These are phyloP conservation scores for Clarireedia paspali DNA, from an alignment of 2,329 filamentous ascomycete genomes.

Conservation along the genomic window DNA sequence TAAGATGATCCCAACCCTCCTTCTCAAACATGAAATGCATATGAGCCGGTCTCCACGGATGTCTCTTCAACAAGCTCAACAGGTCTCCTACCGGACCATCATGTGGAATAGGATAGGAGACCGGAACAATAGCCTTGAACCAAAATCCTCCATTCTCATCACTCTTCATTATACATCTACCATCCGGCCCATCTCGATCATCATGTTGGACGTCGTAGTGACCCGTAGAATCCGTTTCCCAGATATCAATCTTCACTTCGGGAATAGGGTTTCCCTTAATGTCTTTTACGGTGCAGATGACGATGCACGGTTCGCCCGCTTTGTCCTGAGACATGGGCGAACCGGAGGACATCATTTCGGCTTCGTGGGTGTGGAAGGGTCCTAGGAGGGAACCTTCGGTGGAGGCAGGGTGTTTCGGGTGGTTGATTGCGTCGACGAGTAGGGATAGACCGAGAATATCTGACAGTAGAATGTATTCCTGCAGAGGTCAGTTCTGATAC, in stretches of 20 bases:
- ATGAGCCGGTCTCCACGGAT: conserved; percentile 70
- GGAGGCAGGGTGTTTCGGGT: conserved; percentile 62
- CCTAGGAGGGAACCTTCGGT: conserved; percentile 78
- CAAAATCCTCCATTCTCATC: conserved; percentile 71
- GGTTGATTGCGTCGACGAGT: conserved; percentile 75
- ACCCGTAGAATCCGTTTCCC: conserved; percentile 77
- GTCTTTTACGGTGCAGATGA: conserved; percentile 66
- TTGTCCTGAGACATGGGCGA: conserved; percentile 59
- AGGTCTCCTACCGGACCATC: conserved; percentile 77
- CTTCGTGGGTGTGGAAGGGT: conserved; percentile 78
- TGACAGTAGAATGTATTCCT: conserved; percentile 77
- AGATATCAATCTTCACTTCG: conserved; percentile 69
- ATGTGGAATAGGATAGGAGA: conserved; percentile 77
- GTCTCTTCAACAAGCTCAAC: conserved; percentile 57
- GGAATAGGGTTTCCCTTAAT: conserved; percentile 52
- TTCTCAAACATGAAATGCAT: conserved; percentile 89
- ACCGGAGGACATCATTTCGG: conserved; percentile 48
- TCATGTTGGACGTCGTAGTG: conserved; percentile 76
- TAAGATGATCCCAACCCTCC: conserved; percentile 67
- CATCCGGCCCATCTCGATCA: conserved; percentile 56
- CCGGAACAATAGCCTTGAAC: conserved; percentile 79
- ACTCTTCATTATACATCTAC: conserved; percentile 61
- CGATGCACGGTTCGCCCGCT: conserved; percentile 61
- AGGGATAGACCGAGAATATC: conserved; percentile 74
- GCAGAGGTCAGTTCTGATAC: too few relatives aligned